Evolutionary conservation across 2,329 filamentous ascomycete genomes (phyloP), one percentile per base, ranked within the genome.

Genomic region (Diaporthe australafricana): DNA sequence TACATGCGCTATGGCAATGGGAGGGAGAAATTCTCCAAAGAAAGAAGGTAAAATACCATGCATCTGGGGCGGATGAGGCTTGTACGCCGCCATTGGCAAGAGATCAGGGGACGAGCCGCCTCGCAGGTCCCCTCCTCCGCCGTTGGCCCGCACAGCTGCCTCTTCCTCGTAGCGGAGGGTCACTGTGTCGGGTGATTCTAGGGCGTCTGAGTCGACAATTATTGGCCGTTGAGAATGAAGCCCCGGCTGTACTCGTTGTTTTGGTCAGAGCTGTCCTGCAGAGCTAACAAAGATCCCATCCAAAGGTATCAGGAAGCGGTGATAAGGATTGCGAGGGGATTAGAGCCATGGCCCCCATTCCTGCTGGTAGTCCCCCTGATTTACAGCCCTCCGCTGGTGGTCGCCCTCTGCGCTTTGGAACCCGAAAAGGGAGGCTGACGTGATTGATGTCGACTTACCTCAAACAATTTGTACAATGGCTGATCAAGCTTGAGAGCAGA

Each of bases 41-140:
- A 50, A 25, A 38, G 17, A 35, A 22, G 14, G 22, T 25, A 63
- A 91, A 94, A 85, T 86, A 97, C 95, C 93, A 84, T 96, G 93
- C 85, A 95, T 89, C 82, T 92, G 92, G 82, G 92, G 87, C 83
- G 91, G 87, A 82, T 93, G 90, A 72, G 90, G 84, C 84, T 97
- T 97, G 87, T 94, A 95, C 84, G 92, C 92, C 82, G 93, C 92
- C 93, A 95, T 95, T 83, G 92, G 91, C 84, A 93, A 85, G 78
- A 91, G 82, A 81, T 84, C 82, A 81, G 81, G 86, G 80, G 87
- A 86, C 84, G 85, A 90, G 83, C 86, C 90, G 87, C 86, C 84
- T 78, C 82, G 83, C 81, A 84, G 84, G 82, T 84, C 85, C 81
- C 86, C 73, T 69, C 68, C 73, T 72, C 73, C 86, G 78, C 86